Conservation (phyloP, 169 alveolate genomes). For the Cryptosporidium canis region DNA sequence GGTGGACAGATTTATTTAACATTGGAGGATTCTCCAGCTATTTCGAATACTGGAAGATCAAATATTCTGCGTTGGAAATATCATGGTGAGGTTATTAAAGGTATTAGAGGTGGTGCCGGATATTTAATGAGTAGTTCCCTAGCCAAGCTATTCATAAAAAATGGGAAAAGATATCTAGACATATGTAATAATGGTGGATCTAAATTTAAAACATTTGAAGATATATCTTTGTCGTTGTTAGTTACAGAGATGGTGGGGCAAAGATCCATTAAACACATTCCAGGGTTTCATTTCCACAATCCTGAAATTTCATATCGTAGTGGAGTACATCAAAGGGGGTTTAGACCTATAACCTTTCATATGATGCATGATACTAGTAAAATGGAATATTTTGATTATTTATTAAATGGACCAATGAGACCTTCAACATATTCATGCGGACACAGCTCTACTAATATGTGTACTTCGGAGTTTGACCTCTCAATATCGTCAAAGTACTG, state of each 20-base stretch:
- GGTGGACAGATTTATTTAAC: constrained; percentile 70
- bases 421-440: constrained; percentile 57
- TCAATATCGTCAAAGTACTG: constrained; percentile 59
- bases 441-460: constrained; percentile 38
- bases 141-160: constrained; percentile 45
- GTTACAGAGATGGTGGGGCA: constrained; percentile 67
- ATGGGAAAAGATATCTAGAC: constrained; percentile 67
- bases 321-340: constrained; percentile 15
- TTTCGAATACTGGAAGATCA: constrained; percentile 28
- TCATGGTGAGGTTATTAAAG: constrained; percentile 67
- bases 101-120: constrained; percentile 71
- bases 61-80: constrained; percentile 42
- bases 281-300: constrained; percentile 64
- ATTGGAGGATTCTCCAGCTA: constrained; percentile 30
- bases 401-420: constrained; percentile 26
- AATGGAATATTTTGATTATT: constrained; percentile 62
- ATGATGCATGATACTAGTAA: constrained; percentile 64
- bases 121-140: constrained; percentile 53
- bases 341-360: constrained; percentile 69
- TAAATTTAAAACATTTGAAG: constrained; percentile 63
- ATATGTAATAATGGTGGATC: constrained; percentile 59
- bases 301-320: constrained; percentile 55
- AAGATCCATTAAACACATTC: constrained; percentile 53
- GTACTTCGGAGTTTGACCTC: constrained; percentile 40
- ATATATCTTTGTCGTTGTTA: constrained; percentile 39